Evolutionary conservation across 495 filamentous ascomycete species (phyloP), one percentile per base, ranked within the genome.

Genomic region (Lepraria neglecta): DNA sequence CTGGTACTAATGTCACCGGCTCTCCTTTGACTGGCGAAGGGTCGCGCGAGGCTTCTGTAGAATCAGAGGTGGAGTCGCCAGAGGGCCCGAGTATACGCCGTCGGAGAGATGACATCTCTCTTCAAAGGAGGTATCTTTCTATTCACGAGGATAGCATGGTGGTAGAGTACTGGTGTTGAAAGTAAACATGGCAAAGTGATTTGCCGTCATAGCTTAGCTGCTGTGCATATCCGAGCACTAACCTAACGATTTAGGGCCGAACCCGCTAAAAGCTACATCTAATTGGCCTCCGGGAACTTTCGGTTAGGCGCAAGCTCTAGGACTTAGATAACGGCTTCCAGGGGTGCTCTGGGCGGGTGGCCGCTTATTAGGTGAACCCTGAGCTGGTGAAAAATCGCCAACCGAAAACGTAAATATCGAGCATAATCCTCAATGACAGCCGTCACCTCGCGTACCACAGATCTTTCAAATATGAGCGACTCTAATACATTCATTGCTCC

Each of bases 1-100:
- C 63, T 15, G 73, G 68, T 21, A 68, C 68, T 21, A 70, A 62
- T 14, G 62, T 70, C 38, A 75, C 69, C 46, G 76, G 73, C 60
- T 73, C 76, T 33, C 72, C 65, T 61, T 76, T 79, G 14, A 63
- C 73, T 43, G 81, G 78, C 57, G 72, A 76, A 56, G 72, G 69
- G 30, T 77, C 76, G 60, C 73, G 68, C 31, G 76, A 69, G 21
- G 62, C 12, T 64, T 70, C 24, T 14, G 47, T 21, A 9, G 58
- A 53, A 4, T 54, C 51, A 62, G 62, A 10, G 60, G 53, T 15
- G 54, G 62, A 64, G 33, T 65, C 58, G 51, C 67, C 67, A 4
- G 69, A 66, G 28, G 72, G 48, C 72, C 75, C 59, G 73, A 78
- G 62, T 64, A 69, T 0, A 7, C 50, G 33, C 27, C 40, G 44